These are phyloP conservation scores for Furcasterigmium sp. DNA, from an alignment of 2,329 filamentous ascomycete species.

Conservation along the genomic window DNA sequence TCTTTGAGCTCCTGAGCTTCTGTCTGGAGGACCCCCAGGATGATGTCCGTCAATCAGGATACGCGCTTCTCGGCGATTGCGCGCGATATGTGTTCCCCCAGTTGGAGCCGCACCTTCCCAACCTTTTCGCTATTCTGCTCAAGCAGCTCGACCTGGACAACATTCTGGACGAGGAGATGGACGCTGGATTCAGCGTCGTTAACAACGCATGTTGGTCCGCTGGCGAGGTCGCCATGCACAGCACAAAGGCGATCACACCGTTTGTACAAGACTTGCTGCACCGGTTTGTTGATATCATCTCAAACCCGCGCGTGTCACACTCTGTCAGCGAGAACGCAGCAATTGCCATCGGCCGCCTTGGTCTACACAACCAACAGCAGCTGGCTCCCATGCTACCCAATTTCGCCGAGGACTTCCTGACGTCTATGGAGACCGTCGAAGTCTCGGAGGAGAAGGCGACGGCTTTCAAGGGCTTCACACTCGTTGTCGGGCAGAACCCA, in stretches of 20 bases:
- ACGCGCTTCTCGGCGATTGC: constrained; percentile 90
- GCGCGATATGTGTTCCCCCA: constrained; percentile 87
- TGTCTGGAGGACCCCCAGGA: constrained; percentile 90
- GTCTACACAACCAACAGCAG: constrained; percentile 69
- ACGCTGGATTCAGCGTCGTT: constrained; percentile 83
- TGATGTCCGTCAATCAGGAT: constrained; percentile 93
- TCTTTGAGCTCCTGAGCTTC: constrained; percentile 85
- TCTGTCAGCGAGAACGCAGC: constrained; percentile 91
- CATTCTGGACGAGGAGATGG: constrained; percentile 72
- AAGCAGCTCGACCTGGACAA: constrained; percentile 80
- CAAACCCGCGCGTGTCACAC: constrained; percentile 77
- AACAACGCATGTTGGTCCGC: constrained; percentile 98
- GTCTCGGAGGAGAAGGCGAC: constrained; percentile 92
- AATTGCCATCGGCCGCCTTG: constrained; percentile 84
- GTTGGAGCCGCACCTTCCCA: constrained; percentile 67
- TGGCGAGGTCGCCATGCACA: constrained; percentile 83
- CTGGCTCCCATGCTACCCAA: constrained; percentile 74
- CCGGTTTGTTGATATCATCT: constrained; percentile 75
- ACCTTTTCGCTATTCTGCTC: constrained; percentile 75
- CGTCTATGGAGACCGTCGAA: constrained; percentile 76
- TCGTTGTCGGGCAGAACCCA: constrained; percentile 80
- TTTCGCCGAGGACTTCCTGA: constrained; percentile 79
- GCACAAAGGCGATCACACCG: constrained; percentile 68
- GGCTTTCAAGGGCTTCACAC: constrained; percentile 85
- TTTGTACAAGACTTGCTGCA: constrained; percentile 74